Base-by-base conservation (phyloP, 108 stramenopile species). In the Conticribra guillardii region DNA sequence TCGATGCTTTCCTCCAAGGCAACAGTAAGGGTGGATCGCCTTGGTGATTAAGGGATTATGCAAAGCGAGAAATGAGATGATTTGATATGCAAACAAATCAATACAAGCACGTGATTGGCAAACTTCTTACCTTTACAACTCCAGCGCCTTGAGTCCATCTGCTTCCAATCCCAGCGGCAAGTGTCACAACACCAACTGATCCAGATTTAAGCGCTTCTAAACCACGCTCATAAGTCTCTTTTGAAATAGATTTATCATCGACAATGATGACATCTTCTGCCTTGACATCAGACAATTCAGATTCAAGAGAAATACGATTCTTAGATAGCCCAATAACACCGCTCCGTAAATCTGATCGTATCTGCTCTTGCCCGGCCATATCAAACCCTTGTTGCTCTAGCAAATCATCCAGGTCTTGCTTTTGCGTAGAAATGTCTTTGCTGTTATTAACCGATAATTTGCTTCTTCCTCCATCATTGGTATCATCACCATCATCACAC, bases 131-230 rank as follows among this genome's bases (percentile, higher is more conserved):
- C 37, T 86, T 86, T 5, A 84, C 82, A 52, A 81, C 80, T 1
- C 85, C 85, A 11, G 85, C 85, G 32, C 85, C 85, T 53, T 84
- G 80, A n/a, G 85, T 83, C 85, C 85, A 86, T 14, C 85, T 79
- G 31, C 76, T 79, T 11, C 85, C 85, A 27, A 86, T 79, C 26
- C 85, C 85, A 14, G 85, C 85, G 9, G 85, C 85, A 14, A 86
- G 73, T 16, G 79, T 81, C 7, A 86, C 69, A 44, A 82, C 72
- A 26, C 66, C 85, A 11, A 86, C 80, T 18, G 71, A 63, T 14
- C 85, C 85, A 4, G 67, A 67, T n/a, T 41, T 15, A 15, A 86
- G 67, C 55, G 76, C 85, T 54, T 77, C 80, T 30, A 67, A 49
- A 7, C 85, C 85, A 18, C 62, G 63, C 27, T 51, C 60, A 17